Percentiles rank a stretch among this genome's conserved stretches.
Conservation (phyloP, 345 rosid genomes). For the Sisymbrium irio region DNA sequence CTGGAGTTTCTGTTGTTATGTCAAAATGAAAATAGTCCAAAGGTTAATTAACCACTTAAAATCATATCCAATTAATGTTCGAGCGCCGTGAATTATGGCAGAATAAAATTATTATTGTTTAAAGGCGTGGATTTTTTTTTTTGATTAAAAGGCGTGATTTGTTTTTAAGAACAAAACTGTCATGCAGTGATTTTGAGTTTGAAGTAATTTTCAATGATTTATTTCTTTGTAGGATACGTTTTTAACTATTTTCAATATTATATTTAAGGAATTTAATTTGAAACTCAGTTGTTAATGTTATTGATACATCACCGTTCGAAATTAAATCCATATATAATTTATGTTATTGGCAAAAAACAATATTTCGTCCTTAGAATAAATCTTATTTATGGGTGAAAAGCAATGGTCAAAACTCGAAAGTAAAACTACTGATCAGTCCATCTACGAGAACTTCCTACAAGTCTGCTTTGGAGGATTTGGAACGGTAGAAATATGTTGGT, state of each 20-base stretch:
- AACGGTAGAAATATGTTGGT: no score
- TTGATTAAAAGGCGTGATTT: no score
- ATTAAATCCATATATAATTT: no score
- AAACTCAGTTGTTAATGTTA: neutral
- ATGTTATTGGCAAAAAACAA: no score
- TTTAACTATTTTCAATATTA: neutral
- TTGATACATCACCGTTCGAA: neutral
- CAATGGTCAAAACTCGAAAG: no score
- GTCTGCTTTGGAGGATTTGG: no score
- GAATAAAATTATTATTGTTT: constrained; percentile 6
- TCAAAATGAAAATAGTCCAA: neutral
- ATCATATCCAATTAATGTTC: constrained; percentile 12
- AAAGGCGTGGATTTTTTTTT: no score
- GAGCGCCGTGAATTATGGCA: constrained; percentile 25
- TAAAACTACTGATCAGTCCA: no score
- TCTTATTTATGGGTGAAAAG: no score
- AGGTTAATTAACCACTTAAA: neutral
- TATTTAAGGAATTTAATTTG: neutral
- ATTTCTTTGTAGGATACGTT: neutral
- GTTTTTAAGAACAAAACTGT: neutral
- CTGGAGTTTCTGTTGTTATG: neutral
- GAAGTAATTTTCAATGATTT: neutral
- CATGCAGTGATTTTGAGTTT: neutral
- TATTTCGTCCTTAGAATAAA: no score
- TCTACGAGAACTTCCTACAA: no score